Percentiles rank a stretch among this genome's conserved stretches.
phyloP scores from a whole-genome alignment of 805 yeast species.

The Metschnikowia dekortorum region DNA sequence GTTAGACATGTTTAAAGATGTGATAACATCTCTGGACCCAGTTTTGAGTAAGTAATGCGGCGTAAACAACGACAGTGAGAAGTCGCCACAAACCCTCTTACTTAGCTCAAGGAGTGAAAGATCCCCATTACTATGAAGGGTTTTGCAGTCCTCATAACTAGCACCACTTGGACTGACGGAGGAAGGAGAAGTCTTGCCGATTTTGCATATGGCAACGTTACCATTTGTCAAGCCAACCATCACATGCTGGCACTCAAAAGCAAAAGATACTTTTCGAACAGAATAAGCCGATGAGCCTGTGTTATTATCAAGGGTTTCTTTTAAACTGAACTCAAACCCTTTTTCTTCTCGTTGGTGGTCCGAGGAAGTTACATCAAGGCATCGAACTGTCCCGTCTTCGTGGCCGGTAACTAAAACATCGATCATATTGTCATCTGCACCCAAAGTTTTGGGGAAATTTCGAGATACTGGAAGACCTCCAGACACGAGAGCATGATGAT shows the following conservation, averaged over 20 bases:
- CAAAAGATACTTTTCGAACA: conserved; percentile 62
- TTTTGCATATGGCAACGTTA: conserved; percentile 71
- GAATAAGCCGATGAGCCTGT: conserved; percentile 34
- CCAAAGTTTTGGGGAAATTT: conserved; percentile 27
- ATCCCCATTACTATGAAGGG: conserved; percentile 31
- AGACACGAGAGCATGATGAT: conserved; percentile 45
- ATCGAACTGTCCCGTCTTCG: conserved; percentile 73
- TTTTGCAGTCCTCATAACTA: conserved; percentile 27
- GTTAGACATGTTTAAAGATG: conserved; percentile 63
- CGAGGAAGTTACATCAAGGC: conserved; percentile 79
- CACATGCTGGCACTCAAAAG: conserved; percentile 72
- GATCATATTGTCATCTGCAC: conserved; percentile 40
- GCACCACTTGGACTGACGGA: conserved; percentile 5
- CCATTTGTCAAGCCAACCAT: conserved; percentile 66
- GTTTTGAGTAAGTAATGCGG: conserved; percentile 30
- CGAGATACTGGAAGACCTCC: conserved; percentile 74
- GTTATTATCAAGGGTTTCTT: conserved; percentile 29
- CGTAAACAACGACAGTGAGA: conserved; percentile 27
- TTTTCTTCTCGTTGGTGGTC: conserved; percentile 42
- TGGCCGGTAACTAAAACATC: conserved; percentile 75
- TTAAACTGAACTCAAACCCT: conserved; percentile 30
- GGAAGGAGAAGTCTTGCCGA: conserved; percentile 36
- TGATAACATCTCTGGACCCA: conserved; percentile 33
- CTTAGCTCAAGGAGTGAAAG: conserved; percentile 46
- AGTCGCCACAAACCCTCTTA: conserved; percentile 47